Base-by-base conservation (phyloP, 805 yeast species). In the Ogataea ganodermae region DNA sequence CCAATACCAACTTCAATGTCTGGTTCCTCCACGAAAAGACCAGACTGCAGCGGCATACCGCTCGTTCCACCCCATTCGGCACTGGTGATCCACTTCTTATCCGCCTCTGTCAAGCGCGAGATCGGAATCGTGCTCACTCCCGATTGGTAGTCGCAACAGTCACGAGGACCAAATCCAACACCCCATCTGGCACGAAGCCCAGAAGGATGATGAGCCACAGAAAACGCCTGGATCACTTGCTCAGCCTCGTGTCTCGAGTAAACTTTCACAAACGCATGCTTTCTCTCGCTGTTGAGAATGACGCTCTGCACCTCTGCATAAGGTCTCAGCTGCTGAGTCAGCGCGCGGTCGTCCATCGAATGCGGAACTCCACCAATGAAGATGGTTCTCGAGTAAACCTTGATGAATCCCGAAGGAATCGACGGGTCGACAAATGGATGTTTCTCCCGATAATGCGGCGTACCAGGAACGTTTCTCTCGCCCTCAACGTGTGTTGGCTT, bases 61-160 rank as follows among this genome's bases (percentile, higher is more conserved):
- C 92, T 96, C 35, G 97, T 86, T 58, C 99, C 99, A 56, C 99
- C 99, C 90, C 96, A 90, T 67, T 89, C 92, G 3, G 98, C 97
- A 48, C 78, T 72, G 28, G 81, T 86, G 10, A 89, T 80, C 99
- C 99, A 94, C 52, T 85, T 75, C 61, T 76, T 81, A 67, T 94
- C 99, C 17, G 97, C 96, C 50, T 94, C 99, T 0, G 99, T 94
- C 57, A 94, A 76, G 59, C 97, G 80, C 49, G 79, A 80, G 42
- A 94, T 71, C 13, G 98, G 97, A 51, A 94, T 89, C 30, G 90
- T 79, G 50, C 96, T 86, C 31, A 84, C 76, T 52, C 99, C 99
- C 48, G 84, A 84, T 62, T 84, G 91, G 68, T 94, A 94, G 68
- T 94, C 95, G 66, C 96, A 89, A 73, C 98, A 92, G 67, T 94